Evolutionary conservation across 345 rosid genomes (phyloP).

Genomic region (Turritis glabra): DNA sequence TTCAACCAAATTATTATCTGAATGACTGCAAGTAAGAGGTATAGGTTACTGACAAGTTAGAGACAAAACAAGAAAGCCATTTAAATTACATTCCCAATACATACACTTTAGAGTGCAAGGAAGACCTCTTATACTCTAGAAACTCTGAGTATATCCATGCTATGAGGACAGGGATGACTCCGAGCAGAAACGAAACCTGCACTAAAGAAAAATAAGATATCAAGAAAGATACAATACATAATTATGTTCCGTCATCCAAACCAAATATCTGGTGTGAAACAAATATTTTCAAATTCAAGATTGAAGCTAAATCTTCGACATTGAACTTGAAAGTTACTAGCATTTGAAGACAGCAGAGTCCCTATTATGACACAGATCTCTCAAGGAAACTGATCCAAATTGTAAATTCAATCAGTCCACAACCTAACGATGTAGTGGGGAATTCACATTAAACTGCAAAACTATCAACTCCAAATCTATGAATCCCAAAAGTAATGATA

Average conservation of each 20-base stretch:
- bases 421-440: neutral
- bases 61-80: neutral
- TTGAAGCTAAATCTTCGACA: neutral
- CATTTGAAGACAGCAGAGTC: conserved; percentile 4
- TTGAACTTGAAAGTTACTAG: neutral
- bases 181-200: conserved; percentile 89
- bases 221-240: neutral
- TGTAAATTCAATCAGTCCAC: neutral
- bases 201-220: conserved; percentile 11
- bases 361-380: neutral
- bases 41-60: neutral
- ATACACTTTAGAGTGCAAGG: conserved; percentile 75
- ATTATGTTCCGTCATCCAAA: neutral
- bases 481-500: neutral
- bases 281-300: neutral
- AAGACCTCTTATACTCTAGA: conserved; percentile 62
- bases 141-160: conserved; percentile 92
- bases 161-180: conserved; percentile 71
- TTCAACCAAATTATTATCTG: conserved; percentile 85
- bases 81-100: conserved; percentile 21
- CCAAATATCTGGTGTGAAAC: neutral
- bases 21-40: conserved; percentile 62
- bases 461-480: conserved; percentile 9
- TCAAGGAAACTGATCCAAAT: neutral
- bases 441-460: conserved; percentile 4